phyloP scores from a whole-genome alignment of 2,329 filamentous ascomycete genomes.

The Alternaria solani region DNA sequence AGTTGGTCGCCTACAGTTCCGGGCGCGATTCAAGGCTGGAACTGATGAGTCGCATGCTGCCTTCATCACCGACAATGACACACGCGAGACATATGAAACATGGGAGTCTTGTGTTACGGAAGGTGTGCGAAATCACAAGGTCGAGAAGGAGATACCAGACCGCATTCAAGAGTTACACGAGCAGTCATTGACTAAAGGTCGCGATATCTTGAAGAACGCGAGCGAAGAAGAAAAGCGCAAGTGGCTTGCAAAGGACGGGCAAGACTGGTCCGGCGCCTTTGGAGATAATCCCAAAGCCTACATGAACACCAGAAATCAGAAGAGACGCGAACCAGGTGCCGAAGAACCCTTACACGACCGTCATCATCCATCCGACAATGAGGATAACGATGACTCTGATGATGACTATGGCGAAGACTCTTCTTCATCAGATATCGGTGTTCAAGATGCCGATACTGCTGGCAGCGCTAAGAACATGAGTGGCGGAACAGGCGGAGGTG shows the following conservation, averaged over 20 bases:
- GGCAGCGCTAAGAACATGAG: constrained; percentile 34
- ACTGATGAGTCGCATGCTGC: constrained; percentile 85
- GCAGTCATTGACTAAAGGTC: constrained; percentile 77
- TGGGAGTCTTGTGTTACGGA: constrained; percentile 94
- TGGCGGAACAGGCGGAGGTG: constrained; percentile 24
- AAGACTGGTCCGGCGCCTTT: constrained; percentile 88
- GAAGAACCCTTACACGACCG: constrained; percentile 63
- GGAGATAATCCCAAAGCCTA: constrained; percentile 75
- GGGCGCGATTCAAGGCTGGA: constrained; percentile 84
- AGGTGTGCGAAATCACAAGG: constrained; percentile 77
- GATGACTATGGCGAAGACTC: constrained; percentile 49
- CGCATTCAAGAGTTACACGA: constrained; percentile 80
- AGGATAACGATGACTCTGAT: constrained; percentile 51
- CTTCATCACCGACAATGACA: constrained; percentile 87
- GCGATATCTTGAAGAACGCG: constrained; percentile 79
- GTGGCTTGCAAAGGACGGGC: constrained; percentile 81
- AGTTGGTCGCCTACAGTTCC: constrained; percentile 82
- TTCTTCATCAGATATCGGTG: constrained; percentile 62
- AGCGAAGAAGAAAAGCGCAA: constrained; percentile 75
- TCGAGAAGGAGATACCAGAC: constrained; percentile 76
- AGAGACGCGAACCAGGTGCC: constrained; percentile 64
- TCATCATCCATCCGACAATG: constrained; percentile 55
- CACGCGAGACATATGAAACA: constrained; percentile 89
- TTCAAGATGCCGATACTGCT: constrained; percentile 62
- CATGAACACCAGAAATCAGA: constrained; percentile 61